Evolutionary conservation across 192 early-diverging fungal species (phyloP), one percentile per base, ranked within the genome.

Genomic region (Thoreauomyces humboldtii): DNA sequence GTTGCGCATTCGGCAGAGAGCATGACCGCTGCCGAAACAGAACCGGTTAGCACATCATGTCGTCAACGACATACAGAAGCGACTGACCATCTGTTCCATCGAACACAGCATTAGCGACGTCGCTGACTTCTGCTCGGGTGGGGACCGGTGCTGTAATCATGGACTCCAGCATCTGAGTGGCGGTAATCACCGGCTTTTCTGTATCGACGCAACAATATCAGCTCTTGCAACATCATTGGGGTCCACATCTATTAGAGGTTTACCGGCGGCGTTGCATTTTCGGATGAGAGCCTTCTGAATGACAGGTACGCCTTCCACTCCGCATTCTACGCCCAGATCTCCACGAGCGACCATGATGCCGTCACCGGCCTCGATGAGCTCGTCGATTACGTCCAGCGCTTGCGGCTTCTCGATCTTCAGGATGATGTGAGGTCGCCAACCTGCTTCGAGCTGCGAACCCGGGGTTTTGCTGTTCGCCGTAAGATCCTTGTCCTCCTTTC

Each of bases 331-430:
- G 0, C 82, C 82, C 56, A 84, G 59, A 68, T 84, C 82, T 4
- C 82, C 82, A 37, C 82, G 61, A 17, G 82, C 82, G 51, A 84
- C 82, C 82, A 84, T 84, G 54, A 84, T 84, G 4, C 80, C 80
- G 46, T 81, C 76, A 0, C 83, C 61, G 47, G 75, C 59, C 4
- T 62, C 14, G 55, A 83, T 81, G 19, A 83, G 74, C 0, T 77
- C 81, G 55, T 83, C 81, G 38, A 83, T 83, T 12, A 63, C 60
- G 28, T 81, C 78, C 48, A 83, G 59, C 6, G 81, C 76, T 45
- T 77, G 82, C 27, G 82, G 82, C 27, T 67, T 83, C 61, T 84
- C 82, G 56, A 84, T 84, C 57, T 84, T 84, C 36, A 78, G 62
- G 31, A 84, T 84, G 27, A 84, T 74, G 36, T 74, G 61, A 5